Evolutionary conservation across 306 rosid genomes (phyloP), one percentile per base, ranked within the genome.

Genomic region (Pyrus communis): DNA sequence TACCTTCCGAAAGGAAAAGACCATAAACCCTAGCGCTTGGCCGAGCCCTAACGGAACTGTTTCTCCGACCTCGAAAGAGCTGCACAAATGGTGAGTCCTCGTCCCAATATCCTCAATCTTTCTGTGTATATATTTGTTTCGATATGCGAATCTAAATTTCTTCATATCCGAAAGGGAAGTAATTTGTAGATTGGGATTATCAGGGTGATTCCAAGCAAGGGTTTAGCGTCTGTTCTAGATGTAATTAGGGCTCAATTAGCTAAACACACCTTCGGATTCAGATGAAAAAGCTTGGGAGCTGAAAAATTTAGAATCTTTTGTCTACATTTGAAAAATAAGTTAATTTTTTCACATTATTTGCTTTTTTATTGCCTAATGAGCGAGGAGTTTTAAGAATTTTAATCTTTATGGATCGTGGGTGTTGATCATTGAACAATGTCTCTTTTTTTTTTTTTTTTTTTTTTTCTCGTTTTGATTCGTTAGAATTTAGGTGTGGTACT

Each of bases 21-120:
- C 59, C 43, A 42, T 74, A 40, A 74, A 60, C 77, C 77, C 69
- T 40, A 59, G 65, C 4, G 65, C 10, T 61, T 23, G 18, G 40
- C n/a, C 1, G 14, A 27, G 45, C 19, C 19, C 14, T 2, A 6
- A 23, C 58, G 11, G 5, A 73, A 12, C 59, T 43, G 59, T 62
- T 43, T 74, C 55, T 46, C 60, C 75, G 64, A n/a, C 18, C 28
- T 79, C 58, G 18, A 58, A 67, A 58, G 21, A 61, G 19, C 5
- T 18, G 10, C 69, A 43, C n/a, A 25, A 58, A 77, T 77, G 80
- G 80, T 77, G 75, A 77, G 80, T 19, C 5, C 7, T 51, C 18
- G 22, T 51, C 65, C 38, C 42, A 6, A 25, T 14, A 21, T 2
- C 14, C 74, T 11, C 27, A 3, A 5, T 67, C 77, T 25, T 40